A percentile compares a stretch with the other conserved stretches of the same genome.
Conservation (phyloP, 257 asterid genomes). For the Thymus mandschuricus region DNA sequence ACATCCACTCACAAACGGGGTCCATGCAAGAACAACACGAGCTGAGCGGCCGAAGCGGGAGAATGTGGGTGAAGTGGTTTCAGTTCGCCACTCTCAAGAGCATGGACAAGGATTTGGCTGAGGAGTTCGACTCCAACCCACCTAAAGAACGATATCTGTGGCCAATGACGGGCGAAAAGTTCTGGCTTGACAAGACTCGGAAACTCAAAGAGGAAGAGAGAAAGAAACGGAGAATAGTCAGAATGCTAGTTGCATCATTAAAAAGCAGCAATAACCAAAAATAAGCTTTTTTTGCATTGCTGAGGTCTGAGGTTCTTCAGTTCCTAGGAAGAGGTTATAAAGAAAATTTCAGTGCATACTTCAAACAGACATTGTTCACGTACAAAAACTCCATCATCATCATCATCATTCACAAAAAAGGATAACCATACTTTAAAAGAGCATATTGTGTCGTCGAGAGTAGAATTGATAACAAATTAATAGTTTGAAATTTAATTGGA, state of each 20-base stretch:
- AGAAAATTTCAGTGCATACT: too few relatives aligned
- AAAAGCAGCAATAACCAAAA: neutral
- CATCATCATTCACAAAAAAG: too few relatives aligned
- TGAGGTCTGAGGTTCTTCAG: too few relatives aligned
- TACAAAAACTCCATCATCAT: too few relatives aligned
- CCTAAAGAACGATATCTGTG: slow-evolving; percentile 69
- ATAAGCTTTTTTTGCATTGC: too few relatives aligned
- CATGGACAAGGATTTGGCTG: slow-evolving; percentile 90
- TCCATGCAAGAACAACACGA: slow-evolving; percentile 69
- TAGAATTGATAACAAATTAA: too few relatives aligned
- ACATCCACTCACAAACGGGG: slow-evolving; percentile 68
- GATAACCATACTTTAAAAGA: too few relatives aligned
- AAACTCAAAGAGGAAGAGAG: slow-evolving; percentile 60
- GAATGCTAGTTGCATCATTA: neutral
- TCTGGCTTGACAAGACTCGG: slow-evolving; percentile 67
- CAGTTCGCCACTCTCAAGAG: slow-evolving; percentile 64
- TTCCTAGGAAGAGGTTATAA: too few relatives aligned
- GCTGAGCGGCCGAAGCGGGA: slow-evolving; percentile 62
- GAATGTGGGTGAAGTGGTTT: slow-evolving; percentile 94
- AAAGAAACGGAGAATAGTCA: slow-evolving; percentile 43
- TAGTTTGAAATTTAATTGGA: too few relatives aligned
- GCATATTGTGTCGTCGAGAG: too few relatives aligned
- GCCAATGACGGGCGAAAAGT: slow-evolving; percentile 85
- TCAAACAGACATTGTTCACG: too few relatives aligned
- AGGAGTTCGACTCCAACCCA: slow-evolving; percentile 69